Conservation (phyloP, 169 alveolate species). For the Plasmodium fragile region DNA sequence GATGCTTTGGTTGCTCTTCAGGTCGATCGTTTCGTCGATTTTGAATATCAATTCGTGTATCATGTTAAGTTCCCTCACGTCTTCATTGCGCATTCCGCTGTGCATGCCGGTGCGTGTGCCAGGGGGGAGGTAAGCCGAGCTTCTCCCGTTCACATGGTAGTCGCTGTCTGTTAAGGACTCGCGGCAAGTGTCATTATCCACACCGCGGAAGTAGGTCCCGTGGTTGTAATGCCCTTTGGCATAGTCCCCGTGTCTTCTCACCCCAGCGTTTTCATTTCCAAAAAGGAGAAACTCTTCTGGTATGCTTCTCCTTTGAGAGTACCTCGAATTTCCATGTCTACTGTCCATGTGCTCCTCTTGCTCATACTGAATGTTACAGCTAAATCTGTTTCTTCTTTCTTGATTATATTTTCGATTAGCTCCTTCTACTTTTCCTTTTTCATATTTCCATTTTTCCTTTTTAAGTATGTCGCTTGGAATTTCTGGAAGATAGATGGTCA, state of each 20-base stretch:
- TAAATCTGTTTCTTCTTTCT: conserved; percentile 6
- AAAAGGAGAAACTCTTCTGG: conserved; percentile 29
- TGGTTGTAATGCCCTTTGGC: background rate
- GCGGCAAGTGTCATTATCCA: background rate
- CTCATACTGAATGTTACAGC: conserved; percentile 17
- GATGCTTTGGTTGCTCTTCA: conserved; percentile 68
- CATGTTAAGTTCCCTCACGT: conserved; percentile 48
- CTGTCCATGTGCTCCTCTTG: background rate
- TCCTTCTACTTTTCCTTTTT: background rate
- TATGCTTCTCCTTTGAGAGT: conserved; percentile 43
- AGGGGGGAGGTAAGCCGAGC: background rate
- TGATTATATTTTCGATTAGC: background rate
- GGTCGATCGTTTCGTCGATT: conserved; percentile 49
- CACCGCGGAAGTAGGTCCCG: background rate
- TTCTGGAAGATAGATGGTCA: conserved; percentile 62
- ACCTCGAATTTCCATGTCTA: background rate
- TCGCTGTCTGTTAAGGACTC: background rate
- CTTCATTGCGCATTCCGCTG: conserved; percentile 6
- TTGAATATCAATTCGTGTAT: conserved; percentile 40
- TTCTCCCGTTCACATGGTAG: background rate
- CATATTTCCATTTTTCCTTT: conserved; percentile 53
- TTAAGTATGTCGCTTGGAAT: conserved; percentile 16
- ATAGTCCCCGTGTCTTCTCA: background rate
- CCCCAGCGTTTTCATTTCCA: background rate
- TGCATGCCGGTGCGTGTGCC: background rate